A percentile compares a stretch with the other conserved stretches of the same genome.
Conservation (phyloP, 2,329 filamentous ascomycete species). For the Monascus ruber region DNA sequence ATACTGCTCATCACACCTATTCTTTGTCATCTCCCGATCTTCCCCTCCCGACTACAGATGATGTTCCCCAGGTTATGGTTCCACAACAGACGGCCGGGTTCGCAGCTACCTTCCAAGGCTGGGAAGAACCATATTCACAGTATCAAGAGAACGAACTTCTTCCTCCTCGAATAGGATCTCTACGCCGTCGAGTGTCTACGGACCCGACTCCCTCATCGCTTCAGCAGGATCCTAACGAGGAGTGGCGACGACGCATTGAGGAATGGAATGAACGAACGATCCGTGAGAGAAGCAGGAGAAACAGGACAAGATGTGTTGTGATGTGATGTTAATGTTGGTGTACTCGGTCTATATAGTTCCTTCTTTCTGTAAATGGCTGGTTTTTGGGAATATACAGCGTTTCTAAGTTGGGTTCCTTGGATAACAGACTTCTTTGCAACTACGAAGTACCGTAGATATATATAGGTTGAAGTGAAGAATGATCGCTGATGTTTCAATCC, state of each 20-base stretch:
- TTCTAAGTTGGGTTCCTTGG: too few relatives aligned
- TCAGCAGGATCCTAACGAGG: slow-evolving; percentile 8
- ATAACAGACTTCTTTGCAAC: too few relatives aligned
- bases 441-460: too few relatives aligned
- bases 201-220: slow-evolving; percentile 20
- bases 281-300: slow-evolving; percentile 22
- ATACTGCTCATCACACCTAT: slow-evolving; percentile 16
- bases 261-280: slow-evolving; percentile 29
- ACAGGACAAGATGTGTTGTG: slow-evolving; percentile 24
- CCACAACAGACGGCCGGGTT: slow-evolving; percentile 10
- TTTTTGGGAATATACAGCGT: too few relatives aligned
- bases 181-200: slow-evolving; percentile 20
- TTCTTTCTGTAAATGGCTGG: too few relatives aligned
- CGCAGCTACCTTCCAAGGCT: slow-evolving; percentile 7
- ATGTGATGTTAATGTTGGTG: slow-evolving; percentile 18
- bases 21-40: slow-evolving; percentile 24
- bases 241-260: slow-evolving; percentile 8
- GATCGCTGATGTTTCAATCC: too few relatives aligned
- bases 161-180: slow-evolving; percentile 2
- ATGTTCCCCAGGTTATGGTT: slow-evolving; percentile 4
- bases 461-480: too few relatives aligned
- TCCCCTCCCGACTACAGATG: slow-evolving; percentile 6
- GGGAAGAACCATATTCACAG: slow-evolving; percentile 7
- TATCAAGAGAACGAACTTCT: slow-evolving; percentile 6
- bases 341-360: too few relatives aligned